phyloP scores from a whole-genome alignment of 108 stramenopile species.

The Asterionellopsis glacialis region DNA sequence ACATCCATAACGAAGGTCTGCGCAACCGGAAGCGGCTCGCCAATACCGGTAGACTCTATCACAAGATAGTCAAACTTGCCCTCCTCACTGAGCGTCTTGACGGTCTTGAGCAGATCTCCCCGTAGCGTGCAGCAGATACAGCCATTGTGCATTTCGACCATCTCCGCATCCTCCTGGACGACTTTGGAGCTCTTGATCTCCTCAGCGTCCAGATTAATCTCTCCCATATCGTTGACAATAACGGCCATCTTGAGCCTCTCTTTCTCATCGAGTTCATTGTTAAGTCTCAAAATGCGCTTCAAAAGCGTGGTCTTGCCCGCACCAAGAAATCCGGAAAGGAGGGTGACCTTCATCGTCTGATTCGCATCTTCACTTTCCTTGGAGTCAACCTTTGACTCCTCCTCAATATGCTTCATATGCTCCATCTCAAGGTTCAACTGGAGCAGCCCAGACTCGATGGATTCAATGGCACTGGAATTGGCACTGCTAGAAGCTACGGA shows the following conservation, averaged over 20 bases:
- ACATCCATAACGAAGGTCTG: conserved; percentile 42
- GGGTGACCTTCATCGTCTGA: conserved; percentile 44
- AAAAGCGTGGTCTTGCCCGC: conserved; percentile 80
- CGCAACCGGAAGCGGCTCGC: conserved; percentile 72
- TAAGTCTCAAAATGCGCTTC: conserved; percentile 37
- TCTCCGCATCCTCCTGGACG: conserved; percentile 21
- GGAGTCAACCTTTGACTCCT: too few species aligned
- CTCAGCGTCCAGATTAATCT: conserved; percentile 84
- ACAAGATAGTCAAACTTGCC: conserved; percentile 73
- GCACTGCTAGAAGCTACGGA: too few species aligned
- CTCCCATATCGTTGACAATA: conserved; percentile 75
- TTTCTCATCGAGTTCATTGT: conserved; percentile 13
- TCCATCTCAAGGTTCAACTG: too few species aligned
- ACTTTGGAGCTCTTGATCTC: conserved; percentile 35
- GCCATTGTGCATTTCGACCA: conserved; percentile 76
- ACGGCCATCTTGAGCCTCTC: conserved; percentile 47
- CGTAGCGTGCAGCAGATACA: conserved; percentile 92
- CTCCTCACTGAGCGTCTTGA: conserved; percentile 33
- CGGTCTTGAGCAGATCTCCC: conserved; percentile 74
- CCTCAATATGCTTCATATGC: too few species aligned
- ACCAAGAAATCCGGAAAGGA: conserved; percentile 80
- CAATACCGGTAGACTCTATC: conserved; percentile 86
- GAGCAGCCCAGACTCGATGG: too few species aligned
- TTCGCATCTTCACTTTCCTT: too few species aligned
- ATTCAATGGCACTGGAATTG: too few species aligned